These are phyloP conservation scores for Penicillium sp. DNA, from an alignment of 2,329 filamentous ascomycete species.

Conservation along the genomic window DNA sequence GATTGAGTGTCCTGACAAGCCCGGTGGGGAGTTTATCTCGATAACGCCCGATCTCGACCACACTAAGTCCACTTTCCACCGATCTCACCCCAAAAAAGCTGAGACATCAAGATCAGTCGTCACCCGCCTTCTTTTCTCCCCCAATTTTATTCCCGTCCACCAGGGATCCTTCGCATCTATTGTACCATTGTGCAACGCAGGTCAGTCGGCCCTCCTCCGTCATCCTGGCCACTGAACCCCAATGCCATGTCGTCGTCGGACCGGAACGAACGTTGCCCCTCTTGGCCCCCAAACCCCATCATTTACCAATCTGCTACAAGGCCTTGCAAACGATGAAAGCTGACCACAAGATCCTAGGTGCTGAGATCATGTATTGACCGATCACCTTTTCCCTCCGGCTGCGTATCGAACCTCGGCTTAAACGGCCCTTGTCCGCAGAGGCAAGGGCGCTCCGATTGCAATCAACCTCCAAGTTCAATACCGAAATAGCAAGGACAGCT, in stretches of 20 bases:
- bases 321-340: not conserved
- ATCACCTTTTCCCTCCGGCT: slow-evolving; percentile 5
- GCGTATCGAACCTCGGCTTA: slow-evolving; percentile 4
- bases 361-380: slow-evolving; percentile 21
- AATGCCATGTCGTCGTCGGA: not conserved
- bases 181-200: slow-evolving; percentile 9
- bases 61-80: slow-evolving; percentile 9
- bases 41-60: slow-evolving; percentile 18
- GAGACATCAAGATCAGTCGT: slow-evolving; percentile 11
- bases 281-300: slow-evolving; percentile 2
- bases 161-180: not conserved
- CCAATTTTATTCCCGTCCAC: slow-evolving; percentile 15
- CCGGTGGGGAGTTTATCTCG: slow-evolving; percentile 9
- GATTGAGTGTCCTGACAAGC: not conserved
- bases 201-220: slow-evolving; percentile 9
- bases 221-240: not conserved
- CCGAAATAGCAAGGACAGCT: not conserved
- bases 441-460: slow-evolving; percentile 6
- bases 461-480: not conserved
- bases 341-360: not conserved
- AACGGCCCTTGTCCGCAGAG: slow-evolving; percentile 11
- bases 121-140: slow-evolving; percentile 1
- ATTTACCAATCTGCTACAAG: not conserved
- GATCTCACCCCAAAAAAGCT: slow-evolving; percentile 23
- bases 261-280: slow-evolving; percentile 3